Base-by-base conservation (phyloP, 2,329 filamentous ascomycete genomes). In the Xylariaceae sp. region DNA sequence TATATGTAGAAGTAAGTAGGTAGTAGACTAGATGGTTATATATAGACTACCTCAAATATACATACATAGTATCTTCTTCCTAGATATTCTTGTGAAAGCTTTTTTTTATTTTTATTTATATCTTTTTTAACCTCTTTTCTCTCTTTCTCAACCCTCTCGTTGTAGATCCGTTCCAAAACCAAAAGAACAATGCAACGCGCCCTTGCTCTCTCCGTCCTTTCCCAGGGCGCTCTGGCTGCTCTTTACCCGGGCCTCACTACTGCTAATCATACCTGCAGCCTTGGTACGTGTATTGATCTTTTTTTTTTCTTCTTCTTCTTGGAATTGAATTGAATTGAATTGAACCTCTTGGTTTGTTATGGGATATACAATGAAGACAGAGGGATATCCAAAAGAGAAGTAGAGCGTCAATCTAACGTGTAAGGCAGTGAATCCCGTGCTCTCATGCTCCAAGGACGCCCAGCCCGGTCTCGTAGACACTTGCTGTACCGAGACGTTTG, bases 401-500 rank as follows among this genome's bases (percentile, higher is more conserved):
- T 19, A 19, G 19, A 19, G 19, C 1, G 19, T 19, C 19, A 56
- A 58, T 31, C 51, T 57, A 39, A 57, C 31, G 8, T 26, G 40
- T 11, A 30, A 39, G 47, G 40, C 60, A 70, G 67, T 59, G 44
- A 55, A 64, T 27, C 65, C 68, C 1, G 60, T 71, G 11, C 70
- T 78, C 34, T 83, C 79, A 1, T 82, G 80, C 69, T 79, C 77
- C 1, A 61, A 68, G 26, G 65, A 69, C 1, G 78, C 76, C 4
- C 68, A 70, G 29, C 73, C 72, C 1, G 68, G 62, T 35, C 66
- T 72, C 51, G 78, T 80, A 35, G 83, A 87, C 64, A 78, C 78
- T 1, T 87, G 84, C 74, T 87, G 84, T 62, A 75, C 75, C 12
- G 84, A 87, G 71, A 86, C 84, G 0, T 86, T 73, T 61, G 84